Evolutionary conservation across 805 yeast genomes (phyloP), one percentile per base, ranked within the genome.

Genomic region (Starmerella bombicola): DNA sequence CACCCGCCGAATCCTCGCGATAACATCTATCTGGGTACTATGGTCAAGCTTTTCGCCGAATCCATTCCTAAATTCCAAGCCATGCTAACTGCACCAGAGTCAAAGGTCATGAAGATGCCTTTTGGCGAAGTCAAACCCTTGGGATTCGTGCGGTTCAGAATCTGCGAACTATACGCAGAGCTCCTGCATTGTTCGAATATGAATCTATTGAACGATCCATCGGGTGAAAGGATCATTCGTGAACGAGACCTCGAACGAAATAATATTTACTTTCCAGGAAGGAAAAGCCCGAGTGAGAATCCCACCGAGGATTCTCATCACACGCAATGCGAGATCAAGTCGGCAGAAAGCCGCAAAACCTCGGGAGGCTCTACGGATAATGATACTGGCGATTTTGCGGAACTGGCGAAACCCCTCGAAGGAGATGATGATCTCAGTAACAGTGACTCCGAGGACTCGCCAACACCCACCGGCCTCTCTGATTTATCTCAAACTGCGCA

Each of bases 131-230:
- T 72, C 51, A 78, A 75, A 53, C 85, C 91, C 1, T 63, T 91
- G 18, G 98, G 98, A 0, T 83, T 88, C 58, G 93, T 86, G 53
- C 70, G 86, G 48, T 86, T 91, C 62, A 82, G 85, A 55, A 73
- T 91, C 19, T 78, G 94, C 46, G 99, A 91, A 61, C 65, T 91
- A 38, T 74, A 91, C 36, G 98, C 98, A 0, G 99, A 91, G 55
- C 67, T 91, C 30, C 68, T 91, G 42, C 98, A 91, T 61, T 91
- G 99, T 57, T 84, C 95, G n/a, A 91, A 91, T 62, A 91, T 91
- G 97, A 83, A 80, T 0, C 67, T 85, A 16, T 69, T 91, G 50
- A 91, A 88, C 58, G 84, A 86, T 34, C 74, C 71, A 30, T 69
- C 69, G 38, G 84, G 86, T 40, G 78, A 82, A 58, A 67, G 67